These are phyloP conservation scores for Neurospora africana DNA, from an alignment of 495 filamentous ascomycete genomes.

Conservation along the genomic window DNA sequence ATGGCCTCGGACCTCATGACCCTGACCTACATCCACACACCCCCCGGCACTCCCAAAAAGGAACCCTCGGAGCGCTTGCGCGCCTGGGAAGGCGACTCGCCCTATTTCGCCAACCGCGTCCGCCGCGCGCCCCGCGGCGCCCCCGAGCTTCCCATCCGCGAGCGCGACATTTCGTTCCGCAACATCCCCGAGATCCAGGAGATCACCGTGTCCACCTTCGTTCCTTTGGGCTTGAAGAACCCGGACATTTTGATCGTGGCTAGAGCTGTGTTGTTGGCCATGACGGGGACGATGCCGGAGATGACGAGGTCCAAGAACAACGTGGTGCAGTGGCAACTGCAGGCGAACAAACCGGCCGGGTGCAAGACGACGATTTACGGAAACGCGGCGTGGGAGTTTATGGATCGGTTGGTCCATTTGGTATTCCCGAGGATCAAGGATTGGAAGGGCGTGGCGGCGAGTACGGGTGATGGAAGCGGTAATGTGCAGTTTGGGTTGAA, in stretches of 20 bases:
- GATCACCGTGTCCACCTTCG: constrained; percentile 70
- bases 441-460: constrained; percentile 71
- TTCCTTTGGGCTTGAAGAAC: constrained; percentile 50
- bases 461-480: constrained; percentile 69
- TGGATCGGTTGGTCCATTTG: constrained; percentile 74
- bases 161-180: constrained; percentile 67
- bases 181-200: constrained; percentile 76
- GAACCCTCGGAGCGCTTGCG: constrained; percentile 62
- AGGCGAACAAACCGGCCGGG: constrained; percentile 48
- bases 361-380: constrained; percentile 60
- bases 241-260: constrained; percentile 64
- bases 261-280: constrained; percentile 70
- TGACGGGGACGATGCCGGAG: constrained; percentile 64
- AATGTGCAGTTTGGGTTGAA: constrained; percentile 75
- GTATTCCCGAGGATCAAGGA: constrained; percentile 94
- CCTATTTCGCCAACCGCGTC: constrained; percentile 85
- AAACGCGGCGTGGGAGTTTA: constrained; percentile 77
- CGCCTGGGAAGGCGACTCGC: constrained; percentile 78
- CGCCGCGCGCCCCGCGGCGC: constrained; percentile 69
- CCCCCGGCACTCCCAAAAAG: constrained; percentile 58
- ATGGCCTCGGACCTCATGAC: constrained; percentile 84
- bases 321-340: constrained; percentile 52
- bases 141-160: constrained; percentile 53
- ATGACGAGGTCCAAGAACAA: constrained; percentile 50
- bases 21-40: constrained; percentile 69